phyloP scores from a whole-genome alignment of 192 early-diverging fungal genomes.

The Coemansia sp. region DNA sequence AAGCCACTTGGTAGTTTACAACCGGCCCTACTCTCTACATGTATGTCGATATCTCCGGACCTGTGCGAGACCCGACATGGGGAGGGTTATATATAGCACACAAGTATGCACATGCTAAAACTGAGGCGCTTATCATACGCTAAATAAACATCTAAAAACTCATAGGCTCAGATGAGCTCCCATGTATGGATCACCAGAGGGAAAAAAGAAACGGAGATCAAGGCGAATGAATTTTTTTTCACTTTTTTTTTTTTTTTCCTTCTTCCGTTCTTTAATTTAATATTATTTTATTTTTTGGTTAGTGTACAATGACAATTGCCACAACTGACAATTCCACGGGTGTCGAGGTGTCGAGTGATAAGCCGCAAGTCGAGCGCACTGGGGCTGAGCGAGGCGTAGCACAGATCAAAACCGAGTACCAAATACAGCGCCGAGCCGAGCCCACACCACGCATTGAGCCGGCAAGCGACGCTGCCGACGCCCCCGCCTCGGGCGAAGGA shows the following conservation, averaged over 20 bases:
- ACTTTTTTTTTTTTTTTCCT: neutral
- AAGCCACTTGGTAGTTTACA: neutral
- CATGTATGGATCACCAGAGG: neutral
- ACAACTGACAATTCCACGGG: neutral
- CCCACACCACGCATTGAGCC: neutral
- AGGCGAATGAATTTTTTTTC: neutral
- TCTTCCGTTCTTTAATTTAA: neutral
- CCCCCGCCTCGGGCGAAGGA: neutral
- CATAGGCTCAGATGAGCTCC: no score
- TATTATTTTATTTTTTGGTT: neutral
- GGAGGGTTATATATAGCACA: no score
- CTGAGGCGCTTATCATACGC: no score
- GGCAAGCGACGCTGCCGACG: neutral
- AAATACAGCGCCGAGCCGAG: constrained; percentile 8
- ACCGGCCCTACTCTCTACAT: neutral
- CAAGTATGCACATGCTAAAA: no score
- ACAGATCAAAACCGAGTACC: constrained; percentile 30
- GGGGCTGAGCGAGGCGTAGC: constrained; percentile 13
- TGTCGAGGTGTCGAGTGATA: neutral
- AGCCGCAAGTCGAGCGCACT: neutral
- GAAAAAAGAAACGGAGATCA: neutral
- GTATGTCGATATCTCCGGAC: neutral
- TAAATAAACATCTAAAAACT: no score
- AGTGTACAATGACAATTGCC: constrained; percentile 2
- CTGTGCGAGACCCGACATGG: no score